These are phyloP conservation scores for Mitragyna speciosa DNA, from an alignment of 257 asterid genomes.

Conservation along the genomic window DNA sequence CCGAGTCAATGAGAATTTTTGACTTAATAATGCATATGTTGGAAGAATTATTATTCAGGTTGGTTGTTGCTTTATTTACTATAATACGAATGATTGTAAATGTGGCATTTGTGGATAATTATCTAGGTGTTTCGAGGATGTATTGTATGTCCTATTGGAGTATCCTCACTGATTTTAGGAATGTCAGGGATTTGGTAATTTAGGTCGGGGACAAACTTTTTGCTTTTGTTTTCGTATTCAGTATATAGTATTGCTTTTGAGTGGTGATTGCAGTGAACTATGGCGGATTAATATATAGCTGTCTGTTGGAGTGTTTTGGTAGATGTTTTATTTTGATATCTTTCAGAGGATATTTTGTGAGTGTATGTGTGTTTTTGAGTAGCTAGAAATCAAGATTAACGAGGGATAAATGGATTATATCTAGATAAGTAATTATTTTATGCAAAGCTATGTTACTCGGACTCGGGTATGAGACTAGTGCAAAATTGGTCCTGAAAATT, in stretches of 20 bases:
- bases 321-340: background rate
- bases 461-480: background rate
- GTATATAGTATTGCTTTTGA: background rate
- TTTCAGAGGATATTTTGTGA: background rate
- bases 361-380: background rate
- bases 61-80: background rate
- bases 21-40: background rate
- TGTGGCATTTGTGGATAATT: background rate
- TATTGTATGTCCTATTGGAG: background rate
- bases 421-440: background rate
- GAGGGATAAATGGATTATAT: background rate
- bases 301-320: background rate
- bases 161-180: background rate
- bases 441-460: background rate
- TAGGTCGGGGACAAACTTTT: background rate
- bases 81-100: background rate
- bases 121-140: background rate
- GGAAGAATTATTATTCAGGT: background rate
- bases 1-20: background rate
- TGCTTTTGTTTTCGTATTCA: background rate
- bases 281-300: background rate
- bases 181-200: background rate
- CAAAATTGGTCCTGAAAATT: background rate
- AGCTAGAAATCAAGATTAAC: background rate
- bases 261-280: background rate